These are phyloP conservation scores for Lomentospora prolificans DNA, from an alignment of 2,329 filamentous ascomycete genomes.

Conservation along the genomic window DNA sequence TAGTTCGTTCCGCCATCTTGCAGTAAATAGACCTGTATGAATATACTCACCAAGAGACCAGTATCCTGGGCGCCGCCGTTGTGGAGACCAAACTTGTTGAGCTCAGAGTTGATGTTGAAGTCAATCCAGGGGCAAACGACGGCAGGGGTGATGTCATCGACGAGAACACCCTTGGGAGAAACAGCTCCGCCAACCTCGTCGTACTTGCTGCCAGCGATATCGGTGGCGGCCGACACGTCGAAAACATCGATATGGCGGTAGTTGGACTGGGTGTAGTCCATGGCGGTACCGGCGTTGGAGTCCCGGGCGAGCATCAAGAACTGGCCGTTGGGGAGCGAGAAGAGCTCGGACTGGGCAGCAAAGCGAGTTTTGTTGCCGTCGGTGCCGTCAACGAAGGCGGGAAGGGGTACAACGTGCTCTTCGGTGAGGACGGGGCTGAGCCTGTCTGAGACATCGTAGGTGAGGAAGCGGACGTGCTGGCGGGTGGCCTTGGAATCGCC, in stretches of 20 bases:
- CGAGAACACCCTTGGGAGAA: background rate
- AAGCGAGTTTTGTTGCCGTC: slow-evolving; percentile 33
- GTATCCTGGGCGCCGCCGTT: slow-evolving; percentile 21
- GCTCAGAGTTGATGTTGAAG: slow-evolving; percentile 55
- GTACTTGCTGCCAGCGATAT: slow-evolving; percentile 29
- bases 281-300: slow-evolving; percentile 48
- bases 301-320: slow-evolving; percentile 61
- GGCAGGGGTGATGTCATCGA: slow-evolving; percentile 41
- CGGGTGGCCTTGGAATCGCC: slow-evolving; percentile 24
- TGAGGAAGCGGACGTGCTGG: slow-evolving; percentile 49
- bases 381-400: slow-evolving; percentile 42
- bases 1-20: slow-evolving; percentile 58
- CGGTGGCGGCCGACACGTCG: slow-evolving; percentile 50
- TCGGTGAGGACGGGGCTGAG: slow-evolving; percentile 34
- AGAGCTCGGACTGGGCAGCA: slow-evolving; percentile 60
- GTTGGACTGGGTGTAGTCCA: slow-evolving; percentile 37
- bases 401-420: slow-evolving; percentile 59
- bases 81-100: slow-evolving; percentile 43
- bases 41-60: background rate
- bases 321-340: slow-evolving; percentile 50
- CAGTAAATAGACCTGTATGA: slow-evolving; percentile 18
- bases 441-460: slow-evolving; percentile 46
- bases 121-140: slow-evolving; percentile 58
- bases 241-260: slow-evolving; percentile 65
- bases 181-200: background rate